Evolutionary conservation across 2,329 filamentous ascomycete species (phyloP).

Genomic region (Aspergillus jensenii): DNA sequence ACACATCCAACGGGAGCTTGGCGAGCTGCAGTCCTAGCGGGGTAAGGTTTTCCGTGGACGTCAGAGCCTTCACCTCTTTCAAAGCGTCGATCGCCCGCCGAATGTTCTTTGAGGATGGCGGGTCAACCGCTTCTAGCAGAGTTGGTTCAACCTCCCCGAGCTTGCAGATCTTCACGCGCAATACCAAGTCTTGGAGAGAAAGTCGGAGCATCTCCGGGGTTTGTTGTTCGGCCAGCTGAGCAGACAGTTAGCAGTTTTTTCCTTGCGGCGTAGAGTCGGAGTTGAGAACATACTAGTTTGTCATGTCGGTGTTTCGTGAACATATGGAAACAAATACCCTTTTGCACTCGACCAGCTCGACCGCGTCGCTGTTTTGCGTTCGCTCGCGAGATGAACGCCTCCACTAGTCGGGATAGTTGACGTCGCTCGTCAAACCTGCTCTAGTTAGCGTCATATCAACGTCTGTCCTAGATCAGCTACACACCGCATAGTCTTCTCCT

Average conservation of each 20-base stretch:
- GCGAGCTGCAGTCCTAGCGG: constrained; percentile 83
- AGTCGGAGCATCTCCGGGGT: constrained; percentile 94
- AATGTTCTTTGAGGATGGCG: constrained; percentile 88
- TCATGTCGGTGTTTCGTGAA: constrained; percentile 92
- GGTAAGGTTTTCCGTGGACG: constrained; percentile 77
- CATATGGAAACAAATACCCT: constrained; percentile 92
- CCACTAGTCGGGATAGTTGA: constrained; percentile 85
- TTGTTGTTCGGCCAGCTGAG: constrained; percentile 81
- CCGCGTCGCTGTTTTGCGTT: constrained; percentile 95
- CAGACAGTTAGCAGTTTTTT: neutral
- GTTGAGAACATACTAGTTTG: constrained; percentile 47
- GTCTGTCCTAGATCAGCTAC: neutral
- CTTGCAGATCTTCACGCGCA: constrained; percentile 96
- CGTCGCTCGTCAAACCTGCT: constrained; percentile 81
- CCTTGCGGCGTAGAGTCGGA: neutral
- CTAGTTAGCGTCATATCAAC: neutral
- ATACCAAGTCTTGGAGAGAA: constrained; percentile 89
- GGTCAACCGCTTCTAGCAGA: constrained; percentile 81
- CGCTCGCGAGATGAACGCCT: constrained; percentile 91
- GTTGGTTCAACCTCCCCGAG: constrained; percentile 91
- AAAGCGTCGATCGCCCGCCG: constrained; percentile 88
- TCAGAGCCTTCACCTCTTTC: constrained; percentile 88
- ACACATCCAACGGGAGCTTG: constrained; percentile 86
- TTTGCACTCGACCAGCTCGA: constrained; percentile 90
- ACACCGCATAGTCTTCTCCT: constrained; percentile 85